Conservation (phyloP, 768 basidiomycete genomes). For the Lactarius trivialis region DNA sequence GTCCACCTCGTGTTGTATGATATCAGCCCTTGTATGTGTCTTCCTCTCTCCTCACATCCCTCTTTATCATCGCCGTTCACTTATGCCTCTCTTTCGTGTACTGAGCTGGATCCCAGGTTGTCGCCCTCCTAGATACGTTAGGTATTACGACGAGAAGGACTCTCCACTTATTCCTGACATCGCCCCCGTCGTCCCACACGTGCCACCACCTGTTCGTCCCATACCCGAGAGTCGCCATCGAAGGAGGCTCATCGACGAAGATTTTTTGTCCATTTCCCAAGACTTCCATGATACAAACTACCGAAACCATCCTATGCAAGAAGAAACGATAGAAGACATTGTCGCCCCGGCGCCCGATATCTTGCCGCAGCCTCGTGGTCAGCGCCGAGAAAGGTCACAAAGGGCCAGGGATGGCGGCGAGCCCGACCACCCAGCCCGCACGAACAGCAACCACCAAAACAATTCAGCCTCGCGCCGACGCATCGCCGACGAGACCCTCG, state of each 20-base stretch:
- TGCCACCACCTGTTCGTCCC: neutral
- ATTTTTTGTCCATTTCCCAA: neutral
- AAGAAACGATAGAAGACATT: neutral
- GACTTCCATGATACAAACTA: conserved; percentile 1
- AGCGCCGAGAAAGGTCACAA: conserved; percentile 2
- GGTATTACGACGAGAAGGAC: conserved; percentile 7
- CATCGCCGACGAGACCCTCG: conserved; percentile 48
- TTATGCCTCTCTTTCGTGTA: conserved; percentile 13
- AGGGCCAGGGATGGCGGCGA: neutral
- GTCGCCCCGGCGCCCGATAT: neutral
- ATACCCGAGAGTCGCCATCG: conserved; percentile 8
- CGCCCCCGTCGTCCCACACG: conserved; percentile 4
- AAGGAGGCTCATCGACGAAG: conserved; percentile 18
- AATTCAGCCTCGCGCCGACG: conserved; percentile 4
- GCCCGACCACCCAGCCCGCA: neutral
- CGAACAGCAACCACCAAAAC: neutral
- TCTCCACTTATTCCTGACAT: conserved; percentile 1
- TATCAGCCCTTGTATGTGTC: conserved; percentile 14
- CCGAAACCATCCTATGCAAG: conserved; percentile 8
- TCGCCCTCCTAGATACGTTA: conserved; percentile 2
- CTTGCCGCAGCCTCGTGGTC: conserved; percentile 11
- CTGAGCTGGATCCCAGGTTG: conserved; percentile 18
- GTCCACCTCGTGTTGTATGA: conserved; percentile 15
- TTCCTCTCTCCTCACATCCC: neutral
- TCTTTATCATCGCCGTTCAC: neutral